Evolutionary conservation across 768 basidiomycete species (phyloP), one percentile per base, ranked within the genome.

Genomic region (Termitomyces sp.): DNA sequence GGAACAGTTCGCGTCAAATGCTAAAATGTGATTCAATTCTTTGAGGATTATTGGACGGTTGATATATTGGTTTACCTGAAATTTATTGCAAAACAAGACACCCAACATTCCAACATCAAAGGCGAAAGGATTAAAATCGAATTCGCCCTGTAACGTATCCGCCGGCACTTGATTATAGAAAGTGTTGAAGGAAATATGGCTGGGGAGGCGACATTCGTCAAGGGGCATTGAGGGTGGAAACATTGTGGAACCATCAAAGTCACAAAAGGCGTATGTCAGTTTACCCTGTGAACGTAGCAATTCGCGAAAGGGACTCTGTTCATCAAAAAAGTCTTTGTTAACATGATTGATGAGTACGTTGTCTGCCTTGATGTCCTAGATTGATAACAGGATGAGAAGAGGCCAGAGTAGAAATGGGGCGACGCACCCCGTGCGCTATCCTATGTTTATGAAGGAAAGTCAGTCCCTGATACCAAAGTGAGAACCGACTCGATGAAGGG

Each of bases 71-170:
- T 30, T 48, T 28, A 28, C 45, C 27, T 46, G 45, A 5, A 30
- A 44, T 21, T 12, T 21, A 1, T 44, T 11, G 43, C 43, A 25
- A 16, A 44, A 44, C 23, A 27, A 11, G 16, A 44, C 21, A 12
- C 43, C 43, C 25, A 44, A 17, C 43, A 44, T 44, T n/a, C n/a
- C n/a, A n/a, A n/a, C n/a, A n/a, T n/a, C n/a, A n/a, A n/a, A n/a
- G 9, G 62, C 63, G 48, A 68, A 69, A 2, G 68, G 68, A 39
- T 69, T 59, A 32, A 64, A 69, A 42, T 64, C 61, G 12, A 59
- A 40, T 55, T 69, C 67, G 5, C 68, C 67, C 51, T 65, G 65
- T 0, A 11, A 28, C 1, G 61, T 61, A 40, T 70, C 67, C 17
- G 32, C 6, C 11, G 60, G 52, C 4, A 41, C 9, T 30, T 40